Conservation (phyloP, 176 grass and related monocot genomes). For the Elaeis guineensis region DNA sequence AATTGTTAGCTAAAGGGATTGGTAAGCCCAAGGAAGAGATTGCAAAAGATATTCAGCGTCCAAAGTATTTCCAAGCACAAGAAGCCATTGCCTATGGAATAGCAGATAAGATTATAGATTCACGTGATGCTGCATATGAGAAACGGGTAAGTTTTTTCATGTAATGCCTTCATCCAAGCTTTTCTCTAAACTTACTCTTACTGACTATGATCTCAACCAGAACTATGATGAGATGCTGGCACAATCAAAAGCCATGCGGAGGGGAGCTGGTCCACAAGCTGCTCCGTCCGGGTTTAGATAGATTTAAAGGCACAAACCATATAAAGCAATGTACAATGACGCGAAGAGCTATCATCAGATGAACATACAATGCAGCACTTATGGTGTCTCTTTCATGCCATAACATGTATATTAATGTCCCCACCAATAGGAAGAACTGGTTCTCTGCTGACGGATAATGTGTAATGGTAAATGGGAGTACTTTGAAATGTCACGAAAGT, state of each 20-base stretch:
- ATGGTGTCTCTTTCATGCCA: too few relatives aligned
- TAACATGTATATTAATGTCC: too few relatives aligned
- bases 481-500: too few relatives aligned
- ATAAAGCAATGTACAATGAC: too few relatives aligned
- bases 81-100: slow-evolving; percentile 81
- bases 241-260: slow-evolving; percentile 19
- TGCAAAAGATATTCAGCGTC: slow-evolving; percentile 46
- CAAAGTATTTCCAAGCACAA: slow-evolving; percentile 57
- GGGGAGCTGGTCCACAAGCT: slow-evolving; percentile 13
- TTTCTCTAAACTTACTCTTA: too few relatives aligned
- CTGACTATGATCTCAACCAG: neutral
- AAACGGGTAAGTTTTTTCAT: slow-evolving; percentile 3
- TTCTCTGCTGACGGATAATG: too few relatives aligned
- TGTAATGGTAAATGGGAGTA: too few relatives aligned
- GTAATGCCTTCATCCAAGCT: too few relatives aligned
- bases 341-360: too few relatives aligned
- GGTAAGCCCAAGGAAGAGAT: slow-evolving; percentile 78
- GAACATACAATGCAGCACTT: too few relatives aligned
- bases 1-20: slow-evolving; percentile 48
- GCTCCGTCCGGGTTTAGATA: slow-evolving; percentile 17
- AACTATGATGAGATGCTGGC: slow-evolving; percentile 21
- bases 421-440: too few relatives aligned
- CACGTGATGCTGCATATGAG: slow-evolving; percentile 54
- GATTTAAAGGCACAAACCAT: neutral
- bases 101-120: slow-evolving; percentile 63